These are phyloP conservation scores for Tricholoma terreum DNA, from an alignment of 768 basidiomycete genomes.

Conservation along the genomic window DNA sequence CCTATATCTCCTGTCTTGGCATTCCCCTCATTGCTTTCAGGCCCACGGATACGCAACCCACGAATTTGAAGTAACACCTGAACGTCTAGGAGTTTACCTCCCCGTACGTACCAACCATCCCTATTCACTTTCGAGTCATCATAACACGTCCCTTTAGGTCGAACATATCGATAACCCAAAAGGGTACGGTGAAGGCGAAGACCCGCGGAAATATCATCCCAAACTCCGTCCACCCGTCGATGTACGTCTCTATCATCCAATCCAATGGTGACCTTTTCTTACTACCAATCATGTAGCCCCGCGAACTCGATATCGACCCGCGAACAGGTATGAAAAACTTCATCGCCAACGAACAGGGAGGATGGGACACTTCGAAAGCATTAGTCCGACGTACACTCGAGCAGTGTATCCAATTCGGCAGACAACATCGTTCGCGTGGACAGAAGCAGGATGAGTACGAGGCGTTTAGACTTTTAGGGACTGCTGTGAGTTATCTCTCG, in stretches of 20 bases:
- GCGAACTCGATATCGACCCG: constrained; percentile 82
- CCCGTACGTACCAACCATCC: constrained; percentile 46
- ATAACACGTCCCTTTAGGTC: constrained; percentile 34
- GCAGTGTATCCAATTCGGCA: constrained; percentile 75
- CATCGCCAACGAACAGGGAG: constrained; percentile 78
- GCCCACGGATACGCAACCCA: constrained; percentile 78
- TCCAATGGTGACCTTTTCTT: not conserved
- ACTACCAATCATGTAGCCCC: constrained; percentile 41
- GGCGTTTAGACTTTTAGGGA: constrained; percentile 75
- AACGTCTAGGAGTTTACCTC: constrained; percentile 82
- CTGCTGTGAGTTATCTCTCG: constrained; percentile 45
- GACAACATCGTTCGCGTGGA: constrained; percentile 55
- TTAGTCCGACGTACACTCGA: constrained; percentile 72
- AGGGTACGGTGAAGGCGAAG: constrained; percentile 82
- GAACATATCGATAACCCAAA: constrained; percentile 95
- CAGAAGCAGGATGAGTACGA: constrained; percentile 72
- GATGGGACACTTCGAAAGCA: constrained; percentile 88
- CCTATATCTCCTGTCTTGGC: not conserved
- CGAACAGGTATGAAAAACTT: constrained; percentile 94
- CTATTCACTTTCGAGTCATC: too few species aligned
- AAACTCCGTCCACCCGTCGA: constrained; percentile 81
- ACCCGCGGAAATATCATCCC: constrained; percentile 75
- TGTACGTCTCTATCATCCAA: constrained; percentile 31
- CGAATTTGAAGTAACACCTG: constrained; percentile 83
- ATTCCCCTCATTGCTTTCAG: constrained; percentile 28